phyloP scores from a whole-genome alignment of 371 early-diverging fungal genomes.

The Haplosporangium sp. region DNA sequence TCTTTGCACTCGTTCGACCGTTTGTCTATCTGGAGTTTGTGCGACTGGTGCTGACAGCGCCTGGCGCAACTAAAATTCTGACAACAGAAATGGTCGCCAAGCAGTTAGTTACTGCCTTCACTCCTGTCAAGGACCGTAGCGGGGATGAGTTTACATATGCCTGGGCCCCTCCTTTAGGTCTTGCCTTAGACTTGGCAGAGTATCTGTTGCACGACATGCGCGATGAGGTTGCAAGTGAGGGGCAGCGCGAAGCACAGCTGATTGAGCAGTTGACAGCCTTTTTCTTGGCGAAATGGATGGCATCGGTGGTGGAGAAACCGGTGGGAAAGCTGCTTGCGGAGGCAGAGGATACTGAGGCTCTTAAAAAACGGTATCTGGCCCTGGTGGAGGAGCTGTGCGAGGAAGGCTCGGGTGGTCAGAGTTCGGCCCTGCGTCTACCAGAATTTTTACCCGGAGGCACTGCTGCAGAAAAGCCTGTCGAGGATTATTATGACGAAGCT shows the following conservation, averaged over 20 bases:
- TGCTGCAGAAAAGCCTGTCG: neutral
- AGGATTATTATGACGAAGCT: no score
- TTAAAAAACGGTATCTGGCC: conserved; percentile 24
- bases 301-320: neutral
- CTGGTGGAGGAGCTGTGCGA: conserved; percentile 43
- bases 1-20: conserved; percentile 30
- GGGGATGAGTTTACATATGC: conserved; percentile 8
- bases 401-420: conserved; percentile 49
- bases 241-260: conserved; percentile 41
- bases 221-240: conserved; percentile 41
- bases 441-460: conserved; percentile 43
- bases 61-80: conserved; percentile 7
- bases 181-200: conserved; percentile 47
- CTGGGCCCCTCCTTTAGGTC: conserved; percentile 40
- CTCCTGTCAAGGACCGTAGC: neutral
- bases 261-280: conserved; percentile 35
- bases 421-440: conserved; percentile 25
- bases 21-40: conserved; percentile 38
- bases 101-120: conserved; percentile 18
- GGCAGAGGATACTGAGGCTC: conserved; percentile 21
- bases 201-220: conserved; percentile 40
- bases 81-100: neutral
- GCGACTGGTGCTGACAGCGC: conserved; percentile 38
- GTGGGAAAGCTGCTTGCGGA: conserved; percentile 31
- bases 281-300: conserved; percentile 34